Conservation (phyloP, 352 stramenopile genomes). For the Phytophthora fragariae region DNA sequence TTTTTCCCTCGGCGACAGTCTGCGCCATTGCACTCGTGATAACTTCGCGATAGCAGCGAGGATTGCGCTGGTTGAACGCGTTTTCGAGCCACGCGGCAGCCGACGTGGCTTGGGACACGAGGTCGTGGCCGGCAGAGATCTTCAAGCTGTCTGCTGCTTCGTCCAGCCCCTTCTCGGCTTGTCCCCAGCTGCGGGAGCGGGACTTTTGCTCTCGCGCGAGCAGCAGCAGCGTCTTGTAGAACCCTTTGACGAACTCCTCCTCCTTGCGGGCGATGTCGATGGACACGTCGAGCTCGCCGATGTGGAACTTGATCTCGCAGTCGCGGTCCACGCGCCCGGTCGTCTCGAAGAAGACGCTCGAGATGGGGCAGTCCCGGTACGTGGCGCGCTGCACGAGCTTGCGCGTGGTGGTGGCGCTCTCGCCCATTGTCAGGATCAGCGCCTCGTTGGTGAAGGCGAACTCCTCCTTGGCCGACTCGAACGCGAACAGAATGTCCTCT, state of each 20-base stretch:
- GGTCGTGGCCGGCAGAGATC: conserved; percentile 33
- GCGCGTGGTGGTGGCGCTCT: conserved; percentile 54
- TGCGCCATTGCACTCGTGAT: conserved; percentile 31
- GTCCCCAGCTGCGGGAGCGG: conserved; percentile 41
- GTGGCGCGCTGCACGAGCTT: conserved; percentile 52
- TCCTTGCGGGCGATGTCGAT: conserved; percentile 69
- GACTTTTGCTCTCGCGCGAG: conserved; percentile 51
- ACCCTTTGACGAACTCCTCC: conserved; percentile 48
- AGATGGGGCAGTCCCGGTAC: conserved; percentile 48
- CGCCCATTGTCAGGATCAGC: conserved; percentile 47
- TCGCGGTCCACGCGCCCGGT: conserved; percentile 63
- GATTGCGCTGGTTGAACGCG: conserved; percentile 40
- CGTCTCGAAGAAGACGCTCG: conserved; percentile 57
- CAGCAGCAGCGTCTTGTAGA: conserved; percentile 63
- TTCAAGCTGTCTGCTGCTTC: conserved; percentile 46
- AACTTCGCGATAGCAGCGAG: conserved; percentile 45
- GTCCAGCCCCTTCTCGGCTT: conserved; percentile 40
- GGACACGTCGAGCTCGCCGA: conserved; percentile 45
- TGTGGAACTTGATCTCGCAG: conserved; percentile 73
- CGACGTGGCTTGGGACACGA: conserved; percentile 36
- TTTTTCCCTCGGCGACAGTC: conserved; percentile 25
- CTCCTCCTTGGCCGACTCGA: conserved; percentile 67
- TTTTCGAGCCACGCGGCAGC: conserved; percentile 44
- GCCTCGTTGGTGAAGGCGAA: conserved; percentile 73
- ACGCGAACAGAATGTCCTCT: conserved; percentile 61